These are phyloP conservation scores for Plectosphaerella cucumerina DNA, from an alignment of 2,329 filamentous ascomycete genomes.

Conservation along the genomic window DNA sequence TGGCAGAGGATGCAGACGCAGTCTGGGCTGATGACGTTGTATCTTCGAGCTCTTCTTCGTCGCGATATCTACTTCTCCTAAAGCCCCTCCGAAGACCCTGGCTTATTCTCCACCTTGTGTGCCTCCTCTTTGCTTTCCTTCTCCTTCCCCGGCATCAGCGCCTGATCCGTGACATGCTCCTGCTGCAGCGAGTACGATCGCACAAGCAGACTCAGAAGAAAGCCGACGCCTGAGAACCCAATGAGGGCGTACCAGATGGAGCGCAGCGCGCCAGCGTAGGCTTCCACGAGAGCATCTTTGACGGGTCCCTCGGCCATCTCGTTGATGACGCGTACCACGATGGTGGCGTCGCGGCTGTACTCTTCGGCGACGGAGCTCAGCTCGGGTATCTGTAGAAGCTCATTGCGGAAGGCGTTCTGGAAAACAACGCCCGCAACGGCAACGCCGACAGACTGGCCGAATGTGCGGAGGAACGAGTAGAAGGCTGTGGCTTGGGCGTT, in stretches of 20 bases:
- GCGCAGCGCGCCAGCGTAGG: constrained; percentile 26
- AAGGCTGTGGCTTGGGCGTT: constrained; percentile 58
- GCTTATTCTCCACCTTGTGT: no score
- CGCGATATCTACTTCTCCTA: no score
- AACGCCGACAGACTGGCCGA: constrained; percentile 63
- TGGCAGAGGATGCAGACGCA: no score
- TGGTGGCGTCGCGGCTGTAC: constrained; percentile 54
- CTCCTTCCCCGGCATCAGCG: constrained; percentile 13
- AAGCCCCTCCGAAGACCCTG: no score
- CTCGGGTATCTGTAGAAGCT: constrained; percentile 41
- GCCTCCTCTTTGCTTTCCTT: not conserved
- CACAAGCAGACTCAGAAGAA: constrained; percentile 25
- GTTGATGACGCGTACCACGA: constrained; percentile 55
- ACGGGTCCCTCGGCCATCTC: constrained; percentile 32
- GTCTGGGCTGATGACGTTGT: no score
- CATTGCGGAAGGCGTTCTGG: constrained; percentile 57
- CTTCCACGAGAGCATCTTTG: constrained; percentile 22
- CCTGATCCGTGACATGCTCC: constrained; percentile 24
- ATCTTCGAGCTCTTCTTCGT: no score
- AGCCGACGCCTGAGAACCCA: constrained; percentile 20
- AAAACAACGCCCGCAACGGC: constrained; percentile 66
- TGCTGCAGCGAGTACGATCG: constrained; percentile 24
- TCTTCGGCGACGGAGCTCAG: constrained; percentile 36
- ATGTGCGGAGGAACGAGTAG: constrained; percentile 62
- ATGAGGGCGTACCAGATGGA: constrained; percentile 27